These are phyloP conservation scores for Mrakia frigida DNA, from an alignment of 768 basidiomycete genomes.

Conservation along the genomic window DNA sequence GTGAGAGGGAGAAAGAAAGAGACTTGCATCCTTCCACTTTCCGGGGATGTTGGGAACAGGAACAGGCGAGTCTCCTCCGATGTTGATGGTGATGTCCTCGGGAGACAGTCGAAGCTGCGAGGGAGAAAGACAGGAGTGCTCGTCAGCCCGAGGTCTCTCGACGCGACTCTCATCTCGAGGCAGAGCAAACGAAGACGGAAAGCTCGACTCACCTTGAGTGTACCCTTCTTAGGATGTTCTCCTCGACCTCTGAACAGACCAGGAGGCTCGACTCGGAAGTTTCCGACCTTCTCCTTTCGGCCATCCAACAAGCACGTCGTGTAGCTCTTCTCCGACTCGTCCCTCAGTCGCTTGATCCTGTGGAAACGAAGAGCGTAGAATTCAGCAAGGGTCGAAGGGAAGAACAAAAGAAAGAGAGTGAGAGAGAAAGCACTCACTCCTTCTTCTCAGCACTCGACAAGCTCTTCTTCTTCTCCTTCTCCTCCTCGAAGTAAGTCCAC, in stretches of 20 bases:
- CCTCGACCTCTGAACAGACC: slow-evolving; percentile 97
- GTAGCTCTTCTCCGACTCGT: slow-evolving; percentile 77
- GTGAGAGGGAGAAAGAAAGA: not conserved
- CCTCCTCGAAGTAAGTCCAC: slow-evolving; percentile 83
- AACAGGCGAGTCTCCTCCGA: slow-evolving; percentile 65
- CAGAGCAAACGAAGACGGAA: too few relatives aligned
- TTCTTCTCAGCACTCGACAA: slow-evolving; percentile 85
- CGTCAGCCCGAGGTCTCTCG: not conserved
- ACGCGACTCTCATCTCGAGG: not conserved
- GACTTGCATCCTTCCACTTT: slow-evolving; percentile 73
- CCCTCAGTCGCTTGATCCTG: slow-evolving; percentile 70
- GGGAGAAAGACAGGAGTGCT: slow-evolving; percentile 17
- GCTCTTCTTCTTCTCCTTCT: slow-evolving; percentile 88
- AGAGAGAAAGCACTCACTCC: slow-evolving; percentile 45
- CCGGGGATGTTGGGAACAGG: slow-evolving; percentile 90
- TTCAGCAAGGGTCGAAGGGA: slow-evolving; percentile 21
- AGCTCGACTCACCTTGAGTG: slow-evolving; percentile 74
- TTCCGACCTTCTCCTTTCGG: slow-evolving; percentile 95
- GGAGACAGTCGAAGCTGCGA: slow-evolving; percentile 75
- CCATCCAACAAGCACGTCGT: slow-evolving; percentile 84
- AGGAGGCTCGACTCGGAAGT: slow-evolving; percentile 96
- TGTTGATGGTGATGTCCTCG: slow-evolving; percentile 94
- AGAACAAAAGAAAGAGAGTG: not conserved
- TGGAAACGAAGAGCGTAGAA: not conserved
- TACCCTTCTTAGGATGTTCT: slow-evolving; percentile 96